Conservation (phyloP, 805 yeast genomes). For the Lipomyces lipofer region DNA sequence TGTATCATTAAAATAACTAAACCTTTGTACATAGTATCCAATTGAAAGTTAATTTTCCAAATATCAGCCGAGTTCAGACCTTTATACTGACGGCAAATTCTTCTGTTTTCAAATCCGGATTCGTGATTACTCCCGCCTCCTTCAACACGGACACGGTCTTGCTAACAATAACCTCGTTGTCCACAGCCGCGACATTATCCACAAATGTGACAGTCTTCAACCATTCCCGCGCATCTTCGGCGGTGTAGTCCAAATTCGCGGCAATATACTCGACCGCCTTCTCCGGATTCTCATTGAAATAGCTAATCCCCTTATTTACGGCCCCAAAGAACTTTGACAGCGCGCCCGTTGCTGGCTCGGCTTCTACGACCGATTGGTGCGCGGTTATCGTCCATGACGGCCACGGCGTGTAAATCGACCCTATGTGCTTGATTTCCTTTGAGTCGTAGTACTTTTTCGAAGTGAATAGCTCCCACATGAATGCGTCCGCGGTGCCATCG, state of each 20-base stretch:
- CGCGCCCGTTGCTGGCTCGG: conserved; percentile 32
- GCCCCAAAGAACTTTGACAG: conserved; percentile 37
- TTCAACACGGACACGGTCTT: conserved; percentile 60
- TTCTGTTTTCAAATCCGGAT: too few species aligned
- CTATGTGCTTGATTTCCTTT: conserved; percentile 77
- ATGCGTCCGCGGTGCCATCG: conserved; percentile 65
- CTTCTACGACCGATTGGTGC: conserved; percentile 43
- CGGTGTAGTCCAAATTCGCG: conserved; percentile 68
- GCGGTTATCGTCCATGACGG: conserved; percentile 87
- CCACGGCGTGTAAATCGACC: conserved; percentile 94
- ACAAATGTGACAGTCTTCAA: conserved; percentile 69
- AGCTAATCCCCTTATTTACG: conserved; percentile 64
- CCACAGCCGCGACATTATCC: conserved; percentile 51
- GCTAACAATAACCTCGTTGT: conserved; percentile 48
- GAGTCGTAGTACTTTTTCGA: conserved; percentile 80
- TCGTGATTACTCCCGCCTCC: conserved; percentile 58
- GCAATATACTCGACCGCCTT: conserved; percentile 68
- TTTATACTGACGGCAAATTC: too few species aligned
- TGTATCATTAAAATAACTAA: too few species aligned
- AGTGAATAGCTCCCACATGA: conserved; percentile 96
- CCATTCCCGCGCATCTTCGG: conserved; percentile 81
- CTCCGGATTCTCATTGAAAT: conserved; percentile 60
- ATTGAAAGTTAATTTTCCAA: too few species aligned
- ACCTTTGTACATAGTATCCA: too few species aligned
- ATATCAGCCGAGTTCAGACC: too few species aligned